Evolutionary conservation across 1,284 basidiomycete genomes (phyloP).

Genomic region (Singerocomus rubriflavus): DNA sequence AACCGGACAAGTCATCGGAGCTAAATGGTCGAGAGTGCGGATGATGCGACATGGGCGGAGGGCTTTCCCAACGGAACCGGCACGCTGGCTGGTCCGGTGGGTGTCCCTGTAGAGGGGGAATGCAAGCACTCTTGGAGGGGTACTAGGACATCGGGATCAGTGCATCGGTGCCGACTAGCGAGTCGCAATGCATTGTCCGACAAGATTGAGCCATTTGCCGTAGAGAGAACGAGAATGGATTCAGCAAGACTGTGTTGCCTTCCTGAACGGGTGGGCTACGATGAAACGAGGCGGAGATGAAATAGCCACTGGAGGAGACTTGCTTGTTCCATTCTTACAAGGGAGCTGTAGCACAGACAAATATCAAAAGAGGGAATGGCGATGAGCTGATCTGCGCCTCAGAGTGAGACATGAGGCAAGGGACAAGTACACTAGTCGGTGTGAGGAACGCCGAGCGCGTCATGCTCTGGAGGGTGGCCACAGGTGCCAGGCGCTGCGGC

Average conservation of each 20-base stretch:
- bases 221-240: slow-evolving; percentile 30
- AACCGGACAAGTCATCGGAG: slow-evolving; percentile 20
- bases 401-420: slow-evolving; percentile 20
- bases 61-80: slow-evolving; percentile 18
- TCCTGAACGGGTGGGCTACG: slow-evolving; percentile 20
- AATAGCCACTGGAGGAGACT: slow-evolving; percentile 9
- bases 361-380: slow-evolving; percentile 16
- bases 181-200: slow-evolving; percentile 3
- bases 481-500: no score
- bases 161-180: slow-evolving; percentile 24
- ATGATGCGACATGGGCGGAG: slow-evolving; percentile 32
- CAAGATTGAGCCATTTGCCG: slow-evolving; percentile 17
- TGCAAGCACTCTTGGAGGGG: background rate
- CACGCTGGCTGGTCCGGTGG: background rate
- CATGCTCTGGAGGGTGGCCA: background rate
- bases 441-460: slow-evolving; percentile 13
- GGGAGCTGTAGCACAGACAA: slow-evolving; percentile 5
- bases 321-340: slow-evolving; percentile 18
- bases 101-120: no score
- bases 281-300: slow-evolving; percentile 31
- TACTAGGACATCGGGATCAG: slow-evolving; percentile 16
- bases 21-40: slow-evolving; percentile 15
- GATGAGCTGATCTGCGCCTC: slow-evolving; percentile 19
- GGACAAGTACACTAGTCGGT: slow-evolving; percentile 4
- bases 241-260: slow-evolving; percentile 17